These are phyloP conservation scores for Venturia aucupariae DNA, from an alignment of 2,329 filamentous ascomycete species.

Conservation along the genomic window DNA sequence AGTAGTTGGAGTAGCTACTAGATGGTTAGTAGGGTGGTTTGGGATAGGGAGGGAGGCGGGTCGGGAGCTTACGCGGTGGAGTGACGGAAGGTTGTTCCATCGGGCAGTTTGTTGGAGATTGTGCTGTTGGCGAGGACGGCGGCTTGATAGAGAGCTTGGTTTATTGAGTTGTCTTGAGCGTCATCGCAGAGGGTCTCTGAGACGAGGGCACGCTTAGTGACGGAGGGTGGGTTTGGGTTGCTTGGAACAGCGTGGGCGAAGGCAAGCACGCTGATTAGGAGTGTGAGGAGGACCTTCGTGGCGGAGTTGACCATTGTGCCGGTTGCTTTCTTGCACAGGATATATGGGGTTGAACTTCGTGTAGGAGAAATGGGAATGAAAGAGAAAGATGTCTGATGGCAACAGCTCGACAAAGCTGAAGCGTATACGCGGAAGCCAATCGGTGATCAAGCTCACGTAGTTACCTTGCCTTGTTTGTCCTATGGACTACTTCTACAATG, in stretches of 20 bases:
- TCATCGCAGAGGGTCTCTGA: background rate
- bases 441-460: background rate
- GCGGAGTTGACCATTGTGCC: background rate
- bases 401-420: background rate
- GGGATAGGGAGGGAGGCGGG: background rate
- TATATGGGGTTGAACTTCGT: background rate
- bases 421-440: background rate
- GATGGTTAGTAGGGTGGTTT: background rate
- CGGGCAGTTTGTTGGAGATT: background rate
- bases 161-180: background rate
- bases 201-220: background rate
- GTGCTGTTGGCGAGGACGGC: constrained; percentile 3
- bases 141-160: background rate
- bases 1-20: constrained; percentile 1
- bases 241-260: background rate
- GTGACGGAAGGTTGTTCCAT: constrained; percentile 1
- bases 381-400: background rate
- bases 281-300: background rate
- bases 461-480: background rate
- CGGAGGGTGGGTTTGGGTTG: background rate
- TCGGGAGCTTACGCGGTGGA: constrained; percentile 6
- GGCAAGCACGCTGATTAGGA: background rate
- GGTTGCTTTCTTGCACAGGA: background rate
- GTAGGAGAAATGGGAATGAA: no score
- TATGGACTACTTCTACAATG: no score